phyloP scores from a whole-genome alignment of 2,329 filamentous ascomycete species.

The Colletotrichum sp. region DNA sequence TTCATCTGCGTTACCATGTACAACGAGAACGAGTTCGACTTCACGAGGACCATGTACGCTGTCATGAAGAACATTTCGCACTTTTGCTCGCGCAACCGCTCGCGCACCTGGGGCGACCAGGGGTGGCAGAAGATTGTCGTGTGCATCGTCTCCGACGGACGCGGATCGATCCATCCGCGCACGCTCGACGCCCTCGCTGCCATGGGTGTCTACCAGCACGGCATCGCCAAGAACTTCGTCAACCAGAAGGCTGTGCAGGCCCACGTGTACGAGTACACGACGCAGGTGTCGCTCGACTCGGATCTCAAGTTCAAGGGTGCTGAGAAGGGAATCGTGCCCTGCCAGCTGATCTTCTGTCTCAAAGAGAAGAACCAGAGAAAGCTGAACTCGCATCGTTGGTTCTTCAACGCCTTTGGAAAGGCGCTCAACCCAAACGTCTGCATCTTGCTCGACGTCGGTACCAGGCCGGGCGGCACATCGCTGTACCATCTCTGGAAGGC shows the following conservation, averaged over 20 bases:
- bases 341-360: slow-evolving; percentile 97
- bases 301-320: slow-evolving; percentile 99
- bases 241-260: slow-evolving; percentile 95
- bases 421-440: slow-evolving; percentile 95
- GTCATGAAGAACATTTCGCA: slow-evolving; percentile 98
- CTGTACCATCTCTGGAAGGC: slow-evolving; percentile 99
- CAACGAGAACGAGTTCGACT: slow-evolving; percentile 96
- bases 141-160: slow-evolving; percentile 93
- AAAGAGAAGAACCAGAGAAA: slow-evolving; percentile 99
- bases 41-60: slow-evolving; percentile 97
- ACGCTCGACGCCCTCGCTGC: slow-evolving; percentile 94
- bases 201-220: slow-evolving; percentile 97
- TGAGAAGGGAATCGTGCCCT: slow-evolving; percentile 97
- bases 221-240: slow-evolving; percentile 98
- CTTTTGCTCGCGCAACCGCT: slow-evolving; percentile 91
- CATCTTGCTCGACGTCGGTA: slow-evolving; percentile 95
- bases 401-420: slow-evolving; percentile 96
- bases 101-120: slow-evolving; percentile 93
- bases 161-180: slow-evolving; percentile 86
- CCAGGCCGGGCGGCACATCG: slow-evolving; percentile 84
- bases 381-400: slow-evolving; percentile 98
- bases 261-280: slow-evolving; percentile 98
- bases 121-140: slow-evolving; percentile 99
- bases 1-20: slow-evolving; percentile 99
- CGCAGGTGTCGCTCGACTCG: slow-evolving; percentile 92